Conservation (phyloP, 441 rosid species). For the Mallotus japonicus region DNA sequence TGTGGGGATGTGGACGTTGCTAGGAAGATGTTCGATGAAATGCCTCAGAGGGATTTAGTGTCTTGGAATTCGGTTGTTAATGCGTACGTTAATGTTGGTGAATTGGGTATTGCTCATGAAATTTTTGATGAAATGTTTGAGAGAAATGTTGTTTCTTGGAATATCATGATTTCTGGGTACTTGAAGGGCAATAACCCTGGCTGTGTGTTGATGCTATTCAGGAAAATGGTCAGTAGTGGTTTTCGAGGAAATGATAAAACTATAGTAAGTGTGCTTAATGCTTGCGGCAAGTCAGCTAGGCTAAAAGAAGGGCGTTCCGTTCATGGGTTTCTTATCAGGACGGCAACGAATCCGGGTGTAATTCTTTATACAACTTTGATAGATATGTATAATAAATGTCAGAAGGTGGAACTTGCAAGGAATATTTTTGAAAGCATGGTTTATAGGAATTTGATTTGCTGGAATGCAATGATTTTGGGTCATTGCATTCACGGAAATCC, state of each 20-base stretch:
- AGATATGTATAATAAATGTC: conserved; percentile 82
- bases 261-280: conserved; percentile 67
- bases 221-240: conserved; percentile 58
- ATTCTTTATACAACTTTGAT: conserved; percentile 63
- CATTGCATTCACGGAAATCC: conserved; percentile 79
- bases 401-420: conserved; percentile 59
- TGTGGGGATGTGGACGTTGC: conserved; percentile 45
- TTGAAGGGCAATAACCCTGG: conserved; percentile 55
- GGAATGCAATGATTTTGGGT: conserved; percentile 71
- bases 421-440: conserved; percentile 51
- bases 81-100: conserved; percentile 53
- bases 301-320: conserved; percentile 73
- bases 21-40: conserved; percentile 62
- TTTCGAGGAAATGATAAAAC: conserved; percentile 59
- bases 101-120: conserved; percentile 45
- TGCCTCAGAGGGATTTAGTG: conserved; percentile 64
- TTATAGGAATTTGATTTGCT: conserved; percentile 63
- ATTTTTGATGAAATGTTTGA: conserved; percentile 57
- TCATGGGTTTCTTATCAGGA: conserved; percentile 58
- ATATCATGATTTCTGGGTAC: conserved; percentile 67
- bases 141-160: conserved; percentile 75
- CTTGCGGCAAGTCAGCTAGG: conserved; percentile 77
- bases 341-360: conserved; percentile 38
- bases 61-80: conserved; percentile 75
- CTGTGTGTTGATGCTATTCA: conserved; percentile 63